phyloP scores from a whole-genome alignment of 768 basidiomycete genomes.

The Amanita polypyramis region DNA sequence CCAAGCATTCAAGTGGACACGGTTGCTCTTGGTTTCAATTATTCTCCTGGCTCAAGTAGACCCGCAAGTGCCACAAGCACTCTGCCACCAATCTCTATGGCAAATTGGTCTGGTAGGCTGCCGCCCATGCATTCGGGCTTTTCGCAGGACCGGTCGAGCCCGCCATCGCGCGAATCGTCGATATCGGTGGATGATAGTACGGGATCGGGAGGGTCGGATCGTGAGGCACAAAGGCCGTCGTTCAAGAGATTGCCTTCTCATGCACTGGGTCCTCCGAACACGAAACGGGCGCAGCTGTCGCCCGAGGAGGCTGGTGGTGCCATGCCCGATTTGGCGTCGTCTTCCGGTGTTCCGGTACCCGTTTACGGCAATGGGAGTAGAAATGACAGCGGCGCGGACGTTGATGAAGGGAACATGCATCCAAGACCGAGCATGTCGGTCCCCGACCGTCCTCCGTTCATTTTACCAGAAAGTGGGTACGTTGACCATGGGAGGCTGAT shows the following conservation, averaged over 20 bases:
- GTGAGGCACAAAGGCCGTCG: constrained; percentile 33
- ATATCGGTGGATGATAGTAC: constrained; percentile 24
- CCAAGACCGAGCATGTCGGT: neutral
- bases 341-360: constrained; percentile 1
- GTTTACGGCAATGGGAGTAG: neutral
- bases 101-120: constrained; percentile 26
- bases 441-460: neutral
- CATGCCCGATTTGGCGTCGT: neutral
- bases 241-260: constrained; percentile 71
- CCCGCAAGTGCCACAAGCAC: constrained; percentile 21
- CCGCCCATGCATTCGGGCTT: constrained; percentile 15
- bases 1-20: constrained; percentile 6
- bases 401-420: neutral
- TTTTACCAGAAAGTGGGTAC: neutral
- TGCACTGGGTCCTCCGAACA: constrained; percentile 49
- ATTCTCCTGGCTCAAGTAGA: constrained; percentile 17
- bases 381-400: neutral
- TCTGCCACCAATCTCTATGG: constrained; percentile 23
- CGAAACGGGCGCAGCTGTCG: constrained; percentile 42
- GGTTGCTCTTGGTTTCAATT: constrained; percentile 6
- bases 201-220: constrained; percentile 19
- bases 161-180: constrained; percentile 20
- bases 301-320: constrained; percentile 20
- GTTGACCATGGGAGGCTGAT: neutral
- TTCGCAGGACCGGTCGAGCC: constrained; percentile 15